Evolutionary conservation across 208 protist species (phyloP).

Genomic region (Trypanosoma rangeli): DNA sequence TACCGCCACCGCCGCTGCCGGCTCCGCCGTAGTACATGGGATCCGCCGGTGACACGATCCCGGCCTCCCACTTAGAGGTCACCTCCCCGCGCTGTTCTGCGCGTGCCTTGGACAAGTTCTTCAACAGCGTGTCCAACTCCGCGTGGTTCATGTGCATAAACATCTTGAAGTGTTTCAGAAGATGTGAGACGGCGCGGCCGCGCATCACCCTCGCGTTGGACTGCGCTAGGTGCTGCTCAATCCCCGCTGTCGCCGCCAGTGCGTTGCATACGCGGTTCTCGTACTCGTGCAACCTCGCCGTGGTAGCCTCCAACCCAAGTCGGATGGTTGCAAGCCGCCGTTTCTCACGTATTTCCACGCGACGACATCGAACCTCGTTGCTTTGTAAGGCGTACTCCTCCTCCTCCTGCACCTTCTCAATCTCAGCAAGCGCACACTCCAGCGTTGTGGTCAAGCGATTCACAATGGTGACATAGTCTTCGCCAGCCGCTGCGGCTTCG

Average conservation of each 20-base stretch:
- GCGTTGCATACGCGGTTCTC: conserved; percentile 85
- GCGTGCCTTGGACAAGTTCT: conserved; percentile 59
- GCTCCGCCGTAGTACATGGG: conserved; percentile 57
- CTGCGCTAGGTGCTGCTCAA: conserved; percentile 84
- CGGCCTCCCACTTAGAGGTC: conserved; percentile 58
- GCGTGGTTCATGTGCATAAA: conserved; percentile 47
- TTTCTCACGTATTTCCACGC: conserved; percentile 75
- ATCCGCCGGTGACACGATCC: conserved; percentile 54
- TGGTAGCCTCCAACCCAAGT: conserved; percentile 78
- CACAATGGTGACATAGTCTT: conserved; percentile 44
- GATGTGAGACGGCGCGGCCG: conserved; percentile 63
- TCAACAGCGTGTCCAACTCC: conserved; percentile 52
- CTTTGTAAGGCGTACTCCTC: conserved; percentile 44
- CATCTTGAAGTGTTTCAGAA: conserved; percentile 77
- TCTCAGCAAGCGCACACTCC: conserved; percentile 45
- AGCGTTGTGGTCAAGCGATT: conserved; percentile 45
- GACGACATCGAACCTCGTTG: conserved; percentile 66
- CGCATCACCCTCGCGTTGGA: conserved; percentile 82
- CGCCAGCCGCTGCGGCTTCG: not conserved
- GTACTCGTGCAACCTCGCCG: conserved; percentile 67
- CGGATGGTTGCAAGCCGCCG: conserved; percentile 68
- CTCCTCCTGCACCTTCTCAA: conserved; percentile 50
- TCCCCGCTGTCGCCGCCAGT: conserved; percentile 76
- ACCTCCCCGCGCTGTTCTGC: conserved; percentile 54
- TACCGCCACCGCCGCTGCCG: conserved; percentile 5